These are phyloP conservation scores for Alternaria longipes DNA, from an alignment of 2,329 filamentous ascomycete genomes.

Conservation along the genomic window DNA sequence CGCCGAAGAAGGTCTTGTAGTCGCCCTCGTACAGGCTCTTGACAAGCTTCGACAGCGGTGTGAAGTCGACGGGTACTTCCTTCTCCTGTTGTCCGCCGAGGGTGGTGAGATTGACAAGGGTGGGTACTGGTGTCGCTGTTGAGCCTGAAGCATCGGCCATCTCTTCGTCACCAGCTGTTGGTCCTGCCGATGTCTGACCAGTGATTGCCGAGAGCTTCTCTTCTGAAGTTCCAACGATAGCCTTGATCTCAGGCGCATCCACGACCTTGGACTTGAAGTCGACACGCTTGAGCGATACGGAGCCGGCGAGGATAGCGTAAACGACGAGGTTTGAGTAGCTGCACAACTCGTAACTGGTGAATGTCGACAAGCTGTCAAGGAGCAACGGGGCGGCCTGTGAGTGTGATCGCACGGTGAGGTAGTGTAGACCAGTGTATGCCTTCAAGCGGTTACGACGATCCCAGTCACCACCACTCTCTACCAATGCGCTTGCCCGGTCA, in stretches of 20 bases:
- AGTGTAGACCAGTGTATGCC: conserved; percentile 94
- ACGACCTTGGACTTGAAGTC: conserved; percentile 99
- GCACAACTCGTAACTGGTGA: conserved; percentile 98
- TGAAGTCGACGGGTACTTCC: conserved; percentile 88
- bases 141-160: conserved; percentile 68
- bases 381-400: conserved; percentile 88
- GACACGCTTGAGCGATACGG: conserved; percentile 91
- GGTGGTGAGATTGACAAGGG: conserved; percentile 87
- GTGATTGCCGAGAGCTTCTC: conserved; percentile 86
- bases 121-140: conserved; percentile 64
- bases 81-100: conserved; percentile 81
- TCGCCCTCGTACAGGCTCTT: conserved; percentile 91
- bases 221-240: conserved; percentile 88
- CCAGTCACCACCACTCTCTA: conserved; percentile 97
- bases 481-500: conserved; percentile 85
- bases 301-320: conserved; percentile 94
- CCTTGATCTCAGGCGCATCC: conserved; percentile 97
- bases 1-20: conserved; percentile 93
- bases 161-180: conserved; percentile 78
- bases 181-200: conserved; percentile 82
- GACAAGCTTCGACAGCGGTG: conserved; percentile 84
- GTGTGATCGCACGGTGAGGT: conserved; percentile 92
- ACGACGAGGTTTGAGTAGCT: conserved; percentile 94
- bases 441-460: conserved; percentile 97
- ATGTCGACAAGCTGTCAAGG: conserved; percentile 96